Evolutionary conservation across 2,329 filamentous ascomycete genomes (phyloP).

Genomic region (Fusarium burgessii): DNA sequence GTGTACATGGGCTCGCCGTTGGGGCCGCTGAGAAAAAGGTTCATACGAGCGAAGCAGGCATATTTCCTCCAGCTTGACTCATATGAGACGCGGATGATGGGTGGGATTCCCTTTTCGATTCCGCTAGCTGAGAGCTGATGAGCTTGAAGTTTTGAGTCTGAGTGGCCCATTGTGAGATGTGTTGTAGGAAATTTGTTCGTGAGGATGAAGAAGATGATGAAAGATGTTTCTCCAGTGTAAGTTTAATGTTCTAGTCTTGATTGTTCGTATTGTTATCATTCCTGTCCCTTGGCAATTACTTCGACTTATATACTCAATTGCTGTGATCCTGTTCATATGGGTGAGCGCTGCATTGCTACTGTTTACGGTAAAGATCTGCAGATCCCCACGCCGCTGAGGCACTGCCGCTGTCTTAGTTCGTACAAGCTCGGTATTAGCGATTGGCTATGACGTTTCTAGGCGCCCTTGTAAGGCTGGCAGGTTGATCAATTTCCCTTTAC

Average conservation of each 20-base stretch:
- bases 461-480: slow-evolving; percentile 18
- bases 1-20: slow-evolving; percentile 26
- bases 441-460: slow-evolving; percentile 1
- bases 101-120: slow-evolving; percentile 13
- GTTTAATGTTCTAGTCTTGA: background rate
- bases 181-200: background rate
- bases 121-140: slow-evolving; percentile 18
- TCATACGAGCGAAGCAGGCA: background rate
- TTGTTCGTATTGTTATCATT: background rate
- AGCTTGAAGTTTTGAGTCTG: slow-evolving; percentile 24
- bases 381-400: slow-evolving; percentile 14
- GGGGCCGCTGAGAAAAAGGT: slow-evolving; percentile 26
- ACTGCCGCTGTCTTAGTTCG: slow-evolving; percentile 7
- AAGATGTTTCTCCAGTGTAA: too few species aligned
- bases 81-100: slow-evolving; percentile 27
- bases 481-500: background rate
- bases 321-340: background rate
- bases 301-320: slow-evolving; percentile 11
- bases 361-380: slow-evolving; percentile 4
- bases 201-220: background rate
- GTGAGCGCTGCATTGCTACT: slow-evolving; percentile 14
- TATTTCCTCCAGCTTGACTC: slow-evolving; percentile 19
- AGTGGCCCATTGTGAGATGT: slow-evolving; percentile 32
- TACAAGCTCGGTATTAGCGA: slow-evolving; percentile 5
- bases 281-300: background rate